Percentiles rank a stretch among this genome's conserved stretches.
Conservation (phyloP, 441 rosid species). For the Jatropha podagrica region DNA sequence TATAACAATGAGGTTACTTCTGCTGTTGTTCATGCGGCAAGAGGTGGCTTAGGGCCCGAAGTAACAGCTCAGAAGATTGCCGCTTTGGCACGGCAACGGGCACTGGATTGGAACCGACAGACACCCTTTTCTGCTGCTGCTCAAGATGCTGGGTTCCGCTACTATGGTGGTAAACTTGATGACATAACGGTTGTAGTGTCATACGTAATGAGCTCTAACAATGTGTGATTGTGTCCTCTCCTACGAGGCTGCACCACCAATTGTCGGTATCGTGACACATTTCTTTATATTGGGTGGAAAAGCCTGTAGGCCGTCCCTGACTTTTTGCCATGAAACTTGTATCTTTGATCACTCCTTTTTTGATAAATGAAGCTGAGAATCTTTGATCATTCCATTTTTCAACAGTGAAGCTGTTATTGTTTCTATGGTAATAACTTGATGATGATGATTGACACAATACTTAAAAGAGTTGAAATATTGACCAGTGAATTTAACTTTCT, state of each 20-base stretch:
- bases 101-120: slow-evolving; percentile 63
- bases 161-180: slow-evolving; percentile 89
- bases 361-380: not conserved
- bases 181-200: slow-evolving; percentile 94
- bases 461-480: no score
- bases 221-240: slow-evolving; percentile 11
- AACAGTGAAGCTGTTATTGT: not conserved
- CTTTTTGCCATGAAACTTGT: slow-evolving; percentile 8
- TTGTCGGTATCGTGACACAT: not conserved
- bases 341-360: not conserved
- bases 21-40: slow-evolving; percentile 63
- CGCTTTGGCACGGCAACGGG: slow-evolving; percentile 84
- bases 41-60: slow-evolving; percentile 69
- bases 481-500: not conserved
- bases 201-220: slow-evolving; percentile 41
- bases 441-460: not conserved
- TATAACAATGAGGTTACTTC: slow-evolving; percentile 74
- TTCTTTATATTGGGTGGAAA: slow-evolving; percentile 2
- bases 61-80: slow-evolving; percentile 79
- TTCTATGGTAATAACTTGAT: not conserved
- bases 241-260: slow-evolving; percentile 5
- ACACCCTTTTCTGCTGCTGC: slow-evolving; percentile 89
- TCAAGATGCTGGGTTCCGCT: slow-evolving; percentile 89
- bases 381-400: not conserved
- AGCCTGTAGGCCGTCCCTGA: not conserved